These are phyloP conservation scores for Thelonectria blattea DNA, from an alignment of 2,329 filamentous ascomycete species.

Conservation along the genomic window DNA sequence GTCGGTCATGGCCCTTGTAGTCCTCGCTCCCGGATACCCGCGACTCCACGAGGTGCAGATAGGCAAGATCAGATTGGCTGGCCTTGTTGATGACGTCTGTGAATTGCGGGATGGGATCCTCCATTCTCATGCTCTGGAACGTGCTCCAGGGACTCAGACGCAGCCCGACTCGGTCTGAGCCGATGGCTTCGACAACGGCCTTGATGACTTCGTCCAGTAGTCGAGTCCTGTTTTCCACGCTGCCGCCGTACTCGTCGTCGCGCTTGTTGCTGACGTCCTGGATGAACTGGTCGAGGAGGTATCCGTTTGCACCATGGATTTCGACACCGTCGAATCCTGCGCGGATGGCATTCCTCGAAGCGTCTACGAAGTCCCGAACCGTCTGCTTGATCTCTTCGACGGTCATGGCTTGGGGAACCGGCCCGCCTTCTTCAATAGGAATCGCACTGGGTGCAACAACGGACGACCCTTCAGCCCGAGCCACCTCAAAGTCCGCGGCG, in stretches of 20 bases:
- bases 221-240: constrained; percentile 57
- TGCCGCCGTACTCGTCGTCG: constrained; percentile 59
- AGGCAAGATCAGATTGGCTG: constrained; percentile 60
- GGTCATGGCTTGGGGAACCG: constrained; percentile 67
- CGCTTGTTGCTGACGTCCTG: constrained; percentile 57
- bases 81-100: constrained; percentile 59
- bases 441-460: constrained; percentile 39
- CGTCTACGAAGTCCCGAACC: constrained; percentile 62
- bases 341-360: constrained; percentile 59
- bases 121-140: constrained; percentile 70
- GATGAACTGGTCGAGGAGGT: constrained; percentile 67
- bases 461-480: constrained; percentile 36
- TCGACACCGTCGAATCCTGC: constrained; percentile 77
- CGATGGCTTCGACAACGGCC: constrained; percentile 49
- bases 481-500: constrained; percentile 46
- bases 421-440: constrained; percentile 51
- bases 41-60: constrained; percentile 67
- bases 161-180: constrained; percentile 59
- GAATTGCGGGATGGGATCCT: constrained; percentile 68
- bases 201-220: constrained; percentile 58
- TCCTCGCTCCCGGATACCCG: constrained; percentile 54
- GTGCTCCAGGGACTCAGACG: constrained; percentile 65
- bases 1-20: constrained; percentile 41
- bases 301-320: constrained; percentile 62
- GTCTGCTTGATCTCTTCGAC: constrained; percentile 67